A percentile compares a stretch with the other conserved stretches of the same genome.
Conservation (phyloP, 2,329 filamentous ascomycete genomes). For the Ophiosphaerella herpotricha region DNA sequence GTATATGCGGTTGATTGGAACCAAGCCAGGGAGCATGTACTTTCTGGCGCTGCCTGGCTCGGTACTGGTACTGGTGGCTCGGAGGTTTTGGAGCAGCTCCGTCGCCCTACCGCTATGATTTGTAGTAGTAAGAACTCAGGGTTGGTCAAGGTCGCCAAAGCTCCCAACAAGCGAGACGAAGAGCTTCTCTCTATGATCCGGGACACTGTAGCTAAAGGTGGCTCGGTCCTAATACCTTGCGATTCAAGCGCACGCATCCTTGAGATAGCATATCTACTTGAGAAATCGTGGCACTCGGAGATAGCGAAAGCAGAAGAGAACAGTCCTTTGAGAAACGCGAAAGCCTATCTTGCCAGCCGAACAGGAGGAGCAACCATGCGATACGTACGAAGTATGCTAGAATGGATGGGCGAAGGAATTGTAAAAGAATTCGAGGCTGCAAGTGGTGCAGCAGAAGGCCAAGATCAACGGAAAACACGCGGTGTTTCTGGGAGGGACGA, state of each 20-base stretch:
- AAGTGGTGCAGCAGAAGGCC: slow-evolving; percentile 46
- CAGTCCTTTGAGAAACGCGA: slow-evolving; percentile 56
- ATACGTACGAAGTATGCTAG: slow-evolving; percentile 91
- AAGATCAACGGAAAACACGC: slow-evolving; percentile 35
- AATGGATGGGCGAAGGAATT: slow-evolving; percentile 98
- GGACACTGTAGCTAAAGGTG: slow-evolving; percentile 78
- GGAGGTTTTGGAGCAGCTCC: slow-evolving; percentile 90
- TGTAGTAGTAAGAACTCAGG: slow-evolving; percentile 86
- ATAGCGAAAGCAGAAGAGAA: slow-evolving; percentile 35
- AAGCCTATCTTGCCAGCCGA: slow-evolving; percentile 80
- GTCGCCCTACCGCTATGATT: slow-evolving; percentile 90
- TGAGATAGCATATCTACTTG: slow-evolving; percentile 88
- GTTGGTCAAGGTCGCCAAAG: slow-evolving; percentile 69
- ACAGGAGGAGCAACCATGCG: slow-evolving; percentile 88
- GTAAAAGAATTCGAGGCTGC: slow-evolving; percentile 84
- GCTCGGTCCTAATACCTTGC: slow-evolving; percentile 89
- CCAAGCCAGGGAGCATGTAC: slow-evolving; percentile 92
- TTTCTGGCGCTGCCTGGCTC: slow-evolving; percentile 91
- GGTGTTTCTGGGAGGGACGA: slow-evolving; percentile 44
- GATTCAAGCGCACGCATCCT: slow-evolving; percentile 95
- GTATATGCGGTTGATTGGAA: slow-evolving; percentile 99
- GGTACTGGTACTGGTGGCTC: slow-evolving; percentile 78
- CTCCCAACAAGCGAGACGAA: slow-evolving; percentile 82
- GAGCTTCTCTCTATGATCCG: slow-evolving; percentile 79
- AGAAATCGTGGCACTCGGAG: slow-evolving; percentile 76